These are phyloP conservation scores for Antitrichia curtipendula DNA, from an alignment of 225 moss, liverwort and hornwort genomes.

Conservation along the genomic window DNA sequence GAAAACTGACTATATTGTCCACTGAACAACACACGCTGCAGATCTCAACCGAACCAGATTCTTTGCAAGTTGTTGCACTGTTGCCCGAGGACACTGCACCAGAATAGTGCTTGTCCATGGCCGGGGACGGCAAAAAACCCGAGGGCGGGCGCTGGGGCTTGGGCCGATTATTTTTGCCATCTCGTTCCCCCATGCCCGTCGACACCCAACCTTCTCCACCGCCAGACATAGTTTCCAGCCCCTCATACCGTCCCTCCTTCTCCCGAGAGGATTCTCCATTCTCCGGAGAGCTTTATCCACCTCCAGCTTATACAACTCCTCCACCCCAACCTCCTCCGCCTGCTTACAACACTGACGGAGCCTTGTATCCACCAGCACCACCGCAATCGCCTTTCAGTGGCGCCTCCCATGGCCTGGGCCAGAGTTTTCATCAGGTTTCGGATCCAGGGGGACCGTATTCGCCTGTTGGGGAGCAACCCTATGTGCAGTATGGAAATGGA, in stretches of 20 bases:
- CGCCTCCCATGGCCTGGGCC: neutral
- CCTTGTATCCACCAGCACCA: neutral
- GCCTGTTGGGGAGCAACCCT: neutral
- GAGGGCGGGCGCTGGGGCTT: conserved; percentile 11
- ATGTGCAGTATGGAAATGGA: neutral
- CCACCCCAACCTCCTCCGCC: neutral
- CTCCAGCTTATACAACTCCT: conserved; percentile 4
- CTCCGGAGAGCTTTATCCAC: conserved; percentile 3
- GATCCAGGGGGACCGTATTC: conserved; percentile 4
- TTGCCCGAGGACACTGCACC: neutral
- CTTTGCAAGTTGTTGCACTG: neutral
- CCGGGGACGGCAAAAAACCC: neutral
- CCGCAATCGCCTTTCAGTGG: neutral
- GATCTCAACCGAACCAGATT: neutral
- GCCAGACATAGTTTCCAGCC: neutral
- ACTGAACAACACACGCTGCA: neutral
- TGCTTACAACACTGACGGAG: neutral
- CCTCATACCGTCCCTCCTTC: neutral
- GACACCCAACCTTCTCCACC: conserved; percentile 10
- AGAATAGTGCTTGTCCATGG: neutral
- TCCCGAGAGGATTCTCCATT: neutral
- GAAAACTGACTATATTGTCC: neutral
- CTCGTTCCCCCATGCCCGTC: neutral
- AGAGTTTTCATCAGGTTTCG: conserved; percentile 13
- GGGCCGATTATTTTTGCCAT: conserved; percentile 1